Conservation (phyloP, 1,139 yeast genomes). For the Torulaspora pretoriensis region DNA sequence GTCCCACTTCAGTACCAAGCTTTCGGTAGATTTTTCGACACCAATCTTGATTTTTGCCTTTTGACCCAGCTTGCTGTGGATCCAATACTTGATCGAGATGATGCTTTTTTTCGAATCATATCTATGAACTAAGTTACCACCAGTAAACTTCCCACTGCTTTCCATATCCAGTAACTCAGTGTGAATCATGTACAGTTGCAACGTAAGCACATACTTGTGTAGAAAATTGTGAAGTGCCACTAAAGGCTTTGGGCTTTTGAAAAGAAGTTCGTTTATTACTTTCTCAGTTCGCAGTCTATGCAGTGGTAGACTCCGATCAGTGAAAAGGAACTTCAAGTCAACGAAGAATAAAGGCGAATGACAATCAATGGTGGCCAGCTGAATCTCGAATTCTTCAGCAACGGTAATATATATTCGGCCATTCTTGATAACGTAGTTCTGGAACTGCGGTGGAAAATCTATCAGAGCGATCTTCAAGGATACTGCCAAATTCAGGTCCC, state of each 20-base stretch:
- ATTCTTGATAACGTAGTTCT: slow-evolving; percentile 60
- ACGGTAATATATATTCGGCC: slow-evolving; percentile 72
- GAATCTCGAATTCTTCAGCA: slow-evolving; percentile 63
- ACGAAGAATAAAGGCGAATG: slow-evolving; percentile 71
- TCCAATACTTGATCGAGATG: slow-evolving; percentile 70
- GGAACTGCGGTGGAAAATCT: slow-evolving; percentile 60
- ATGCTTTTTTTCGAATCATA: slow-evolving; percentile 60
- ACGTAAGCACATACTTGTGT: slow-evolving; percentile 66
- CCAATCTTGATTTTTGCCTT: slow-evolving; percentile 63
- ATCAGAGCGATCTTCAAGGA: slow-evolving; percentile 71
- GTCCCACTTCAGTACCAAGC: slow-evolving; percentile 61
- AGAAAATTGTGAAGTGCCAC: slow-evolving; percentile 61
- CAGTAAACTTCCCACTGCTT: slow-evolving; percentile 53
- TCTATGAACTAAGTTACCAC: slow-evolving; percentile 60
- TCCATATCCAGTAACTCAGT: slow-evolving; percentile 56
- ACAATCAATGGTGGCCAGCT: slow-evolving; percentile 67
- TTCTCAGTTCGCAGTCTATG: slow-evolving; percentile 42
- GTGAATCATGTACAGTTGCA: slow-evolving; percentile 67
- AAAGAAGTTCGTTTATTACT: slow-evolving; percentile 54
- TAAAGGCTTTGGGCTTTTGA: slow-evolving; percentile 46
- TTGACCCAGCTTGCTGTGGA: slow-evolving; percentile 44
- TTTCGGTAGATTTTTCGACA: slow-evolving; percentile 46
- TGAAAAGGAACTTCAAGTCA: slow-evolving; percentile 62
- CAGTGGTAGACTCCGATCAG: slow-evolving; percentile 24
- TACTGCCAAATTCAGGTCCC: slow-evolving; percentile 67